Evolutionary conservation across 768 basidiomycete genomes (phyloP).

Genomic region (Boletus edulis): DNA sequence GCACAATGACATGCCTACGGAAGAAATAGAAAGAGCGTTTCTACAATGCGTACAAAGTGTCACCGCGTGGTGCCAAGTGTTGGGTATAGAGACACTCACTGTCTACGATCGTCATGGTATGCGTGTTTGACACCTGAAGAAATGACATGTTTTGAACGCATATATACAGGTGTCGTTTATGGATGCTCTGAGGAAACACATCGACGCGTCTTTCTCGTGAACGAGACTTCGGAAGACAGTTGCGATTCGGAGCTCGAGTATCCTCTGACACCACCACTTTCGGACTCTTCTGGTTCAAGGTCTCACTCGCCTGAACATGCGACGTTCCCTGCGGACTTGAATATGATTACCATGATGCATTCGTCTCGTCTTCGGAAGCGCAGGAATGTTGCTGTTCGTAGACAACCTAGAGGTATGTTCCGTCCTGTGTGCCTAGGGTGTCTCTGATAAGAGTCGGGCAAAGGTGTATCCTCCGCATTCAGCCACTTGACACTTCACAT

Average conservation of each 20-base stretch:
- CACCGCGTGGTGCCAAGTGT: slow-evolving; percentile 59
- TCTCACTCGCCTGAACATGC: slow-evolving; percentile 52
- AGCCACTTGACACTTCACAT: slow-evolving; percentile 49
- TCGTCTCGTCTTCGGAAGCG: slow-evolving; percentile 16
- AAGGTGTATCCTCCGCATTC: slow-evolving; percentile 7
- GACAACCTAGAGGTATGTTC: slow-evolving; percentile 22
- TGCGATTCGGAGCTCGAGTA: slow-evolving; percentile 61
- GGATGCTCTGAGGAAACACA: slow-evolving; percentile 41
- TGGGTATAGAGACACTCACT: slow-evolving; percentile 62
- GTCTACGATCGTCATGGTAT: slow-evolving; percentile 73
- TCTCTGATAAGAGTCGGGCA: slow-evolving; percentile 13
- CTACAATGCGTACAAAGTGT: slow-evolving; percentile 52
- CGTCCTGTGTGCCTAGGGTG: background rate
- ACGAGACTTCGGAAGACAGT: slow-evolving; percentile 29
- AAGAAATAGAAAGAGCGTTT: slow-evolving; percentile 41
- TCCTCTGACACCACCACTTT: slow-evolving; percentile 76
- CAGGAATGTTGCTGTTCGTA: slow-evolving; percentile 27
- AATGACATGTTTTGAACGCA: slow-evolving; percentile 4
- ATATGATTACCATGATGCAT: slow-evolving; percentile 19
- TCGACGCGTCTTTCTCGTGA: slow-evolving; percentile 32
- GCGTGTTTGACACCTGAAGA: slow-evolving; percentile 18
- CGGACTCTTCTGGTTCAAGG: slow-evolving; percentile 67
- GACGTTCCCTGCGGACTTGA: slow-evolving; percentile 8
- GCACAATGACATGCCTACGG: slow-evolving; percentile 35
- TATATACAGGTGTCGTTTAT: slow-evolving; percentile 38